Percentiles rank a stretch among this genome's conserved stretches.
These are phyloP conservation scores for Musa schizocarpa DNA, from an alignment of 176 grass and related monocot species.

Conservation along the genomic window DNA sequence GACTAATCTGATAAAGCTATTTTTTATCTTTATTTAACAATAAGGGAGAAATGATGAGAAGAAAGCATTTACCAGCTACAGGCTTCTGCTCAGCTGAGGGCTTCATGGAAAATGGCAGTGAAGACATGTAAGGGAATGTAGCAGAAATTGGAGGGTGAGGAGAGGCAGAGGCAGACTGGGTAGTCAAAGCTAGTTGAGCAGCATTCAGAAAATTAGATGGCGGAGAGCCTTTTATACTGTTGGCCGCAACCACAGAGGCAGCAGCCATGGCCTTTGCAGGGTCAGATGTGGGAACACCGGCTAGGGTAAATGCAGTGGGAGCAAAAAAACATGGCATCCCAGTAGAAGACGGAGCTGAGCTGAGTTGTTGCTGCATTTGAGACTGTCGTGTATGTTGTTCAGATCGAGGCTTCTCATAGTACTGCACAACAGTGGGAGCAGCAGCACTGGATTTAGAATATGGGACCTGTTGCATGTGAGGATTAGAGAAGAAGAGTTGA, in stretches of 20 bases:
- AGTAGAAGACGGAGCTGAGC: constrained; percentile 12
- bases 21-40: not conserved
- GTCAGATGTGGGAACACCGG: constrained; percentile 14
- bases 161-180: constrained; percentile 31
- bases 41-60: not conserved
- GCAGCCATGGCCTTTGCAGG: constrained; percentile 22
- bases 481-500: constrained; percentile 58
- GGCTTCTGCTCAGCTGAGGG: constrained; percentile 62
- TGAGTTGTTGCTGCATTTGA: constrained; percentile 44
- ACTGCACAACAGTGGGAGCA: constrained; percentile 24
- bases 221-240: constrained; percentile 47
- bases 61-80: constrained; percentile 33
- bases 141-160: constrained; percentile 42
- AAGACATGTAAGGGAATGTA: constrained; percentile 36
- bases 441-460: constrained; percentile 26
- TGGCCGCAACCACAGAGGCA: constrained; percentile 8
- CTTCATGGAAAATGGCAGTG: constrained; percentile 37
- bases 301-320: constrained; percentile 18
- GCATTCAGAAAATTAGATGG: constrained; percentile 31
- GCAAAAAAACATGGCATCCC: constrained; percentile 11
- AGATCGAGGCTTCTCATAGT: constrained; percentile 37
- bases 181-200: constrained; percentile 29
- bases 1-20: not conserved
- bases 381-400: constrained; percentile 23
- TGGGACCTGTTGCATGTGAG: constrained; percentile 34